Conservation (phyloP, 441 rosid genomes). For the Eutrema salsugineum region DNA sequence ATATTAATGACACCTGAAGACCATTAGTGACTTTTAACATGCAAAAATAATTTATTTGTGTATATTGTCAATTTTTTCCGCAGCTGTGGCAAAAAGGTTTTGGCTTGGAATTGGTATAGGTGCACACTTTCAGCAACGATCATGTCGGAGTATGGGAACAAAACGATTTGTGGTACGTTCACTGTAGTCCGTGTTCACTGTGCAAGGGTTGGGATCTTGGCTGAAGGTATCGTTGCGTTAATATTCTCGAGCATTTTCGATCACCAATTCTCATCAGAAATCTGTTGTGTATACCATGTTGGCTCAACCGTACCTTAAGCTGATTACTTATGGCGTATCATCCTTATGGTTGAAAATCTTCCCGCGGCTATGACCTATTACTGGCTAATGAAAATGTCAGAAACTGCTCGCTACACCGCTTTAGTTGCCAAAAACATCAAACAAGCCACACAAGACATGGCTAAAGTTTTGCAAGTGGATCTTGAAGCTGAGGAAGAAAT, state of each 20-base stretch:
- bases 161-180: constrained; percentile 56
- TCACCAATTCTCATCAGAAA: constrained; percentile 23
- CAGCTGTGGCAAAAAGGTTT: constrained; percentile 34
- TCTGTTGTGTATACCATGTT: background rate
- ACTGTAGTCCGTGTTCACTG: constrained; percentile 49
- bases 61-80: background rate
- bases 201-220: constrained; percentile 65
- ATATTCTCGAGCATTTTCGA: constrained; percentile 31
- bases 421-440: constrained; percentile 54
- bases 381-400: constrained; percentile 62
- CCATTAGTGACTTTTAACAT: too few relatives aligned
- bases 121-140: constrained; percentile 60
- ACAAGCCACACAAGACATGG: constrained; percentile 59
- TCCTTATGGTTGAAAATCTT: constrained; percentile 46
- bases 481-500: constrained; percentile 36
- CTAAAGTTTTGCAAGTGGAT: constrained; percentile 46
- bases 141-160: constrained; percentile 63
- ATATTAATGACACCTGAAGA: too few relatives aligned
- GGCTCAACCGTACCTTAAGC: constrained; percentile 43
- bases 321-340: constrained; percentile 55
- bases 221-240: constrained; percentile 47
- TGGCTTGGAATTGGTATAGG: constrained; percentile 64
- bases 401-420: constrained; percentile 64
- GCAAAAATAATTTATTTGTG: too few relatives aligned
- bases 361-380: constrained; percentile 51